Conservation (phyloP, 1,284 basidiomycete genomes). For the Puccinia horiana region DNA sequence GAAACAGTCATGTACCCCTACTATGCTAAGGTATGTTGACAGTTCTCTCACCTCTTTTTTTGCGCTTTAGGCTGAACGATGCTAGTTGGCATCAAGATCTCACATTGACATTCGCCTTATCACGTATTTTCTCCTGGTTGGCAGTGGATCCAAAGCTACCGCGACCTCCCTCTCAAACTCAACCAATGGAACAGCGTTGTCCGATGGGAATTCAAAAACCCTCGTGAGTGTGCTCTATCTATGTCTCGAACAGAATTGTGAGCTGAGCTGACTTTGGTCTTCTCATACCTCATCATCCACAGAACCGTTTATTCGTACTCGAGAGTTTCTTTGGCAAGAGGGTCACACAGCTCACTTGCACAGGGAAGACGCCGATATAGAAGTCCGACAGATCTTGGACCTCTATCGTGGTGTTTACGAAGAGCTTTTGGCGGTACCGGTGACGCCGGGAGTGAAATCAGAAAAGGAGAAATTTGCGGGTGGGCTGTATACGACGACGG, state of each 20-base stretch:
- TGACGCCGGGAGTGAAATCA: constrained; percentile 94
- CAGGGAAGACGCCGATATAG: constrained; percentile 82
- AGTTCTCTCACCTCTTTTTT: neutral
- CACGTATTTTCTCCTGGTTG: constrained; percentile 59
- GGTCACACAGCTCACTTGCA: constrained; percentile 94
- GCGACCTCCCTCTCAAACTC: constrained; percentile 92
- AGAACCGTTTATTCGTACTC: constrained; percentile 97
- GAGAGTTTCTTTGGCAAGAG: constrained; percentile 99
- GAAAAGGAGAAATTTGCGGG: constrained; percentile 99
- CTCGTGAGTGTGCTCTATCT: constrained; percentile 64
- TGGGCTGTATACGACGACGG: constrained; percentile 94
- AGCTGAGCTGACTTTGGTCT: constrained; percentile 52
- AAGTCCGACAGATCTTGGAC: constrained; percentile 91
- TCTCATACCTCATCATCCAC: constrained; percentile 43
- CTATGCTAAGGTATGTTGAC: constrained; percentile 55
- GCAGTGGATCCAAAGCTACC: constrained; percentile 97
- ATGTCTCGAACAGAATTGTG: neutral
- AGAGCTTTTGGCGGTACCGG: constrained; percentile 93
- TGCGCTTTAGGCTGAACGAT: no score
- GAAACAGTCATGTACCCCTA: constrained; percentile 95
- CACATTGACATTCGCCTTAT: neutral
- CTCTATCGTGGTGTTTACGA: constrained; percentile 96
- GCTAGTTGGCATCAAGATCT: neutral
- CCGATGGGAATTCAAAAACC: constrained; percentile 99
- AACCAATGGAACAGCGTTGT: constrained; percentile 99